Base-by-base conservation (phyloP, 1,284 basidiomycete genomes). In the Agroathelia rolfsii region DNA sequence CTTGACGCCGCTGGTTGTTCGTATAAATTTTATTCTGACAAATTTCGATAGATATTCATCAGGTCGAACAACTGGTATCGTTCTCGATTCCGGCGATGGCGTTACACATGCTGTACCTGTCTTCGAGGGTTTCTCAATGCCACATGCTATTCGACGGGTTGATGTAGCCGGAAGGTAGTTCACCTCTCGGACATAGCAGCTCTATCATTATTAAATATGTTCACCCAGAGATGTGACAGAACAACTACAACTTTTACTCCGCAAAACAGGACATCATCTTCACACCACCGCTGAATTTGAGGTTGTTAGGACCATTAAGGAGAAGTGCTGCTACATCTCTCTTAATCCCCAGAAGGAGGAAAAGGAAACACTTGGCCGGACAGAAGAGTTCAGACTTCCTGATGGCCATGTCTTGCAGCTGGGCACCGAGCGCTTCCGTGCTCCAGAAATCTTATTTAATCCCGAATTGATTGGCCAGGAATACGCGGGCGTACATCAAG, bases 21-120 rank as follows among this genome's bases (percentile, higher is more conserved):
- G n/a, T 7, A 16, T 30, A 41, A 22, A 30, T 38, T 23, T 42
- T 17, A 45, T 42, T 46, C 24, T 44, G 25, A 31, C 18, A 23
- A 22, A 26, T 34, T 24, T 37, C 13, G 29, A 3, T 50, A 96
- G 93, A 53, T 99, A 99, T 64, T 93, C 95, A 3, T 96, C 94
- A 4, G 95, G 95, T n/a, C 75, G 95, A 42, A 98, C 95, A 39
- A 98, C 95, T 18, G 95, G 95, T 23, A 96, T 98, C 37, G 95
- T 99, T 3, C 72, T 99, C 10, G 95, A 99, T 55, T 97, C 95
- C 3, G 95, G 95, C 8, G 95, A 99, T 53, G 95, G 95, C 14
- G 95, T 99, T 2, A 97, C 95, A 14, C 95, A 99, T 47, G 90
- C 95, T 3, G 95, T 99, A 3, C 95, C 95, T 3, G 95, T 99